phyloP scores from a whole-genome alignment of 306 rosid genomes.

The Urtica urens region DNA sequence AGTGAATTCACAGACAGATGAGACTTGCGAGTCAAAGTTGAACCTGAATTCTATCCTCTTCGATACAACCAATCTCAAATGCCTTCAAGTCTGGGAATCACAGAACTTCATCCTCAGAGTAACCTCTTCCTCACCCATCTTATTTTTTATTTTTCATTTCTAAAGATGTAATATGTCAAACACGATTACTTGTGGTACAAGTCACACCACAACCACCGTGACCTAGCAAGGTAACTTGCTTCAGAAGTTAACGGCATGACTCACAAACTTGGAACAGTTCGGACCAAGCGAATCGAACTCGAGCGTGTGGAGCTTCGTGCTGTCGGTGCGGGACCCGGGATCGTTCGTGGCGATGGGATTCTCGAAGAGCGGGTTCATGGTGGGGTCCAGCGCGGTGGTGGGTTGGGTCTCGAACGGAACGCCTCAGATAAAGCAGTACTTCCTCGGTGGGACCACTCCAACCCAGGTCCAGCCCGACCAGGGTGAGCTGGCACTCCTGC shows the following conservation, averaged over 20 bases:
- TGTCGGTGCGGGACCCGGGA: conserved; percentile 41
- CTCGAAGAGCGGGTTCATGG: conserved; percentile 55
- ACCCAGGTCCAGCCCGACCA: conserved; percentile 31
- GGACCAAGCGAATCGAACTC: conserved; percentile 25
- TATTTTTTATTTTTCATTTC: neutral
- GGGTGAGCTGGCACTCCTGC: conserved; percentile 37
- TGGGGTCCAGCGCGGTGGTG: conserved; percentile 68
- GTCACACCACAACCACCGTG: too few relatives aligned
- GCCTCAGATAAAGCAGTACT: conserved; percentile 37
- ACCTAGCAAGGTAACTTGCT: neutral
- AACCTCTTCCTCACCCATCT: conserved; percentile 6
- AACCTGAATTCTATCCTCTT: conserved; percentile 36
- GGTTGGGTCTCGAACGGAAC: conserved; percentile 47
- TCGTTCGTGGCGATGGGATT: conserved; percentile 61
- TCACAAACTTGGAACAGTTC: conserved; percentile 31
- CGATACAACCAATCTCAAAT: conserved; percentile 42
- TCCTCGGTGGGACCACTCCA: conserved; percentile 39
- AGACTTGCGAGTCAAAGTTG: conserved; percentile 42
- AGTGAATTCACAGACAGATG: conserved; percentile 35
- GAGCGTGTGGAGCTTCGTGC: conserved; percentile 55
- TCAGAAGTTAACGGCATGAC: neutral
- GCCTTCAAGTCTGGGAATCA: conserved; percentile 51
- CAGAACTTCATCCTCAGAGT: conserved; percentile 58
- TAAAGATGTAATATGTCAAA: too few relatives aligned
- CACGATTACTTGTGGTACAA: too few relatives aligned